Evolutionary conservation across 2,329 filamentous ascomycete genomes (phyloP), one percentile per base, ranked within the genome.

Genomic region (Penicillium frequentans): DNA sequence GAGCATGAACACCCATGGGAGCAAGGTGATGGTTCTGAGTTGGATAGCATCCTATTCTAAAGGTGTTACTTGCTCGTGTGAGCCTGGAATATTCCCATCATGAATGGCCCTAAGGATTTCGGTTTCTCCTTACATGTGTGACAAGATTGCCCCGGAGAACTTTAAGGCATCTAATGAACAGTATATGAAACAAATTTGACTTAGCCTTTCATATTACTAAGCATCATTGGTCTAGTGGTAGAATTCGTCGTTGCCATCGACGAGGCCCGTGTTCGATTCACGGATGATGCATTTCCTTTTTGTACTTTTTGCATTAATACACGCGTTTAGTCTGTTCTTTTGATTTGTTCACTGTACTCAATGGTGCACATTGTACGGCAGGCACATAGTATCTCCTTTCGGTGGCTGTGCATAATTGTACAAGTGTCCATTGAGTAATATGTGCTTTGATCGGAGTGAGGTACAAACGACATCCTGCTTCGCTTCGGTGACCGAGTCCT

Each of bases 241-340:
- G 73, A 75, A 75, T 75, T 75, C 72, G 68, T 75, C 73, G 73
- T 75, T 75, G 73, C 73, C 73, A 75, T 76, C 74, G 74, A 76
- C 69, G 74, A 76, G 74, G 74, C 74, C 74, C 74, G 74, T 73
- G 74, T 76, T 76, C 74, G 74, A 76, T 76, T 76, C 74, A 73
- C 74, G 74, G 74, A 75, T 74, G 62, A 67, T 68, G 62, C 44
- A 42, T 48, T 13, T 8, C n/a, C 26, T 54, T 60, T 43, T 27
- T 27, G 10, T 10, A 7, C 33, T 24, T 45, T 42, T 55, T 47
- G 27, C 2, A 37, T 37, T n/a, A n/a, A 6, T 5, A 29, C 3
- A 10, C 27, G 27, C 27, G 27, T 29, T 11, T 5, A 29, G 7
- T 11, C 3, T 29, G 6, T 37, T n/a, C 13, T 35, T 5, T n/a